These are phyloP conservation scores for Aulographum hederae DNA, from an alignment of 2,329 filamentous ascomycete species.

Conservation along the genomic window DNA sequence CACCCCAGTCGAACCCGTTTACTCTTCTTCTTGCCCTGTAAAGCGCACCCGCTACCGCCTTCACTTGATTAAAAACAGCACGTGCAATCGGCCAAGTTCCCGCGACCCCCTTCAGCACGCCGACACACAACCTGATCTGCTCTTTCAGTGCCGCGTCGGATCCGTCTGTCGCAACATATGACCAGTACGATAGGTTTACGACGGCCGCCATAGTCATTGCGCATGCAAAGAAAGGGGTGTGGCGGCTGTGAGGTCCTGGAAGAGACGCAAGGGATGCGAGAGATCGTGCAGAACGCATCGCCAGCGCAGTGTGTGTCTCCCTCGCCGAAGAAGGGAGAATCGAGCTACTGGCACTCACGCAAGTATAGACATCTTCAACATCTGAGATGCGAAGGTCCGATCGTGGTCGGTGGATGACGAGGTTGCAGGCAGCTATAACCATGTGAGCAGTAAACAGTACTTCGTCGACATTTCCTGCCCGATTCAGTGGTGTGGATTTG, in stretches of 20 bases:
- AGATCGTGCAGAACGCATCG: constrained; percentile 58
- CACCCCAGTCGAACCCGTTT: not conserved
- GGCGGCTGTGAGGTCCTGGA: constrained; percentile 49
- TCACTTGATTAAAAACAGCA: constrained; percentile 53
- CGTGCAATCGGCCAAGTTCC: constrained; percentile 56
- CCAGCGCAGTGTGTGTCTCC: constrained; percentile 60
- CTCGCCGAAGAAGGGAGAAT: constrained; percentile 31
- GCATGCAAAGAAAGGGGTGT: constrained; percentile 74
- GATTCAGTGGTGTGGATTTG: constrained; percentile 52
- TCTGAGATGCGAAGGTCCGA: constrained; percentile 18
- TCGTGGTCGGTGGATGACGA: constrained; percentile 25
- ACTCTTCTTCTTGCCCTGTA: constrained; percentile 24
- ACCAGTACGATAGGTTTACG: constrained; percentile 68
- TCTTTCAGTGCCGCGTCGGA: constrained; percentile 52
- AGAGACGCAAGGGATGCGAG: constrained; percentile 61
- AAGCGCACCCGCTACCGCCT: constrained; percentile 62
- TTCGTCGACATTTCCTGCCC: constrained; percentile 60
- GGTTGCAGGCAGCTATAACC: constrained; percentile 37
- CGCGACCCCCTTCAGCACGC: constrained; percentile 49
- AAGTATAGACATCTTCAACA: constrained; percentile 34
- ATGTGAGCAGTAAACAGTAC: constrained; percentile 86
- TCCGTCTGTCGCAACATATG: constrained; percentile 25
- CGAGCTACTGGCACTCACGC: constrained; percentile 36
- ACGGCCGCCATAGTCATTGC: constrained; percentile 62
- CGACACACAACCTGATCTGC: constrained; percentile 62